Conservation (phyloP, 2,329 filamentous ascomycete species). For the Lachnum nothofagi region DNA sequence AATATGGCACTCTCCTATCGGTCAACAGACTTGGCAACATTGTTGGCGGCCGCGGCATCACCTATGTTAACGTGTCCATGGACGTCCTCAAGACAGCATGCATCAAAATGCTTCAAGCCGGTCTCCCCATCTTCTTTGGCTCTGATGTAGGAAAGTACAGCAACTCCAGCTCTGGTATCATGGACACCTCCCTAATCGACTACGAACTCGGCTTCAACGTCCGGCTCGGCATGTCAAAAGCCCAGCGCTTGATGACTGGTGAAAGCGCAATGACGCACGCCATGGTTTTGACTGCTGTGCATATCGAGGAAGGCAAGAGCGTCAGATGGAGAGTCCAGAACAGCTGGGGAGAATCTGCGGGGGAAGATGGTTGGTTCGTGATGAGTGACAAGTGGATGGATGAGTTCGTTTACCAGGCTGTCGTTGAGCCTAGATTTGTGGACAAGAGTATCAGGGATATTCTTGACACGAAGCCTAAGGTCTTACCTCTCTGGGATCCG, state of each 20-base stretch:
- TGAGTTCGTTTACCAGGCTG: constrained; percentile 79
- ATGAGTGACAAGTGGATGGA: constrained; percentile 81
- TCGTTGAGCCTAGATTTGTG: constrained; percentile 68
- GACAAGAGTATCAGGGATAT: constrained; percentile 64
- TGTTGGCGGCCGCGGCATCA: constrained; percentile 67
- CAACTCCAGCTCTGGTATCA: constrained; percentile 62
- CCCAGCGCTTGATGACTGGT: constrained; percentile 64
- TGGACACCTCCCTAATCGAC: constrained; percentile 73
- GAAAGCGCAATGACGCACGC: constrained; percentile 87
- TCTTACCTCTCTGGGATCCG: constrained; percentile 74
- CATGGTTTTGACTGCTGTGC: constrained; percentile 85
- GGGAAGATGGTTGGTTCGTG: constrained; percentile 79
- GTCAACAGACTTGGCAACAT: constrained; percentile 78
- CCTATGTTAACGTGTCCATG: constrained; percentile 80
- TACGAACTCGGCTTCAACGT: constrained; percentile 82
- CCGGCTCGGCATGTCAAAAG: constrained; percentile 68
- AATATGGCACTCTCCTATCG: constrained; percentile 65
- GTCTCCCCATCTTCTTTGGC: constrained; percentile 82
- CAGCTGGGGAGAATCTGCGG: constrained; percentile 67
- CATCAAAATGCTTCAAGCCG: constrained; percentile 71
- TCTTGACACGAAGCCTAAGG: constrained; percentile 62
- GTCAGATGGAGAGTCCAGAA: constrained; percentile 85
- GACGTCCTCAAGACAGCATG: constrained; percentile 64
- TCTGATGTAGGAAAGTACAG: constrained; percentile 82
- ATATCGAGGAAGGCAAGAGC: constrained; percentile 60